Evolutionary conservation across 176 grass and related monocot species (phyloP), one percentile per base, ranked within the genome.

Genomic region (Oryza glaberrima): DNA sequence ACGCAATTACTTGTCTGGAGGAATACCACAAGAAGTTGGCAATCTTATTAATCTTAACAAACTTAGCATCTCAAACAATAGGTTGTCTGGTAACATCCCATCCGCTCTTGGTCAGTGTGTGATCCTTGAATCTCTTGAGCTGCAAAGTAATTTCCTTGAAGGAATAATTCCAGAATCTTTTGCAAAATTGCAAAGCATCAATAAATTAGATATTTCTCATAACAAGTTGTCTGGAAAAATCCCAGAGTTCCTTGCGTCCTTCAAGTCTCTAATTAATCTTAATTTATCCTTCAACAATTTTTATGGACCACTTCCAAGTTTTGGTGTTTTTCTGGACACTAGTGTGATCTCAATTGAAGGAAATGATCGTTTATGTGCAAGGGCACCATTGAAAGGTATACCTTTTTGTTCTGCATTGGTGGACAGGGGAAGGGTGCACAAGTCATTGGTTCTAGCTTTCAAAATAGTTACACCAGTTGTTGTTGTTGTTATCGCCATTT

Each of bases 221-320:
- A 94, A 94, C 36, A 86, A 76, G 36, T 44, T 94, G 15, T 90
- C 81, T 13, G 92, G 85, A 8, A 5, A 72, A 78, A 79, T 94
- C 20, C 92, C 92, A 15, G 36, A 78, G 3, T 86, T 94, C 19
- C 48, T 94, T 4, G 6, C 61, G 45, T 23, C 77, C 51, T 11
- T 73, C 40, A 69, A 65, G 22, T 17, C 7, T 38, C 11, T 54
- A 10, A 2, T 78, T 17, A 46, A 77, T 67, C 43, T 92, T 20
- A 89, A 92, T 67, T 46, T 92, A 15, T 86, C 90, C 2, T 92
- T 83, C 77, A 92, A 92, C 65, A 58, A 88, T 75, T 67, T 92
- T 2, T 47, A 71, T 9, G 90, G 86, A 35, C 34, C 28, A 68
- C 35, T 92, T 28, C 83, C 90, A 20, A n/a, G 11, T 7, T 15